Percentiles rank a stretch among this genome's conserved stretches.
Conservation (phyloP, 1,284 basidiomycete genomes). For the Ceratorhiza oryzae-sativae region DNA sequence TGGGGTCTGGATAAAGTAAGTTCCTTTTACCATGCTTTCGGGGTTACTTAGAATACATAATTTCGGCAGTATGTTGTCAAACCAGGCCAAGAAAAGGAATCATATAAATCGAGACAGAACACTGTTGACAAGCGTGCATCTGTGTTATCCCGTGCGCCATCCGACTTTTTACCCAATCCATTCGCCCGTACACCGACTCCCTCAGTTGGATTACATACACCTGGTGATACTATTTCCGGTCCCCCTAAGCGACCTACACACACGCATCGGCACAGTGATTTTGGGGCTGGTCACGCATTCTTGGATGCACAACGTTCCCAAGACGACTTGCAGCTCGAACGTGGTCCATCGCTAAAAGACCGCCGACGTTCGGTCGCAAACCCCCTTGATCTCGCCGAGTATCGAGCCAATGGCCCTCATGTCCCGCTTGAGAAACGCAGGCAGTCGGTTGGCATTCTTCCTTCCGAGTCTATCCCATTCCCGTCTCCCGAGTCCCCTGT, state of each 20-base stretch:
- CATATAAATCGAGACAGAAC: slow-evolving; percentile 8
- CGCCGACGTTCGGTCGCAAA: slow-evolving; percentile 29
- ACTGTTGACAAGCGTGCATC: slow-evolving; percentile 20
- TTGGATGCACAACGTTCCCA: slow-evolving; percentile 52
- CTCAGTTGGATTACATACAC: slow-evolving; percentile 11
- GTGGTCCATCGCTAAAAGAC: slow-evolving; percentile 17
- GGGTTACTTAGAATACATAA: slow-evolving; percentile 8
- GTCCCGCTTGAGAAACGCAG: slow-evolving; percentile 30
- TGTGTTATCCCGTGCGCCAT: slow-evolving; percentile 22
- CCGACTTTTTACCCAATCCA: slow-evolving; percentile 54
- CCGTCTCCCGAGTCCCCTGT: slow-evolving; percentile 35
- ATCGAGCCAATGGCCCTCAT: slow-evolving; percentile 30
- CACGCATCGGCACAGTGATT: slow-evolving; percentile 31
- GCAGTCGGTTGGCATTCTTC: slow-evolving; percentile 37
- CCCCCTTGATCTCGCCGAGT: slow-evolving; percentile 33
- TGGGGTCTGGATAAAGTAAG: slow-evolving; percentile 73
- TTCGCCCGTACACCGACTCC: slow-evolving; percentile 31
- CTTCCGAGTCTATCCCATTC: slow-evolving; percentile 36
- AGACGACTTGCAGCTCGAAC: slow-evolving; percentile 7
- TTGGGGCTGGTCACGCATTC: slow-evolving; percentile 57
- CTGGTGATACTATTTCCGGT: slow-evolving; percentile 7
- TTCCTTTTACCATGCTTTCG: background rate
- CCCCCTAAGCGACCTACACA: slow-evolving; percentile 18
- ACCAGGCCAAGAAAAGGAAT: slow-evolving; percentile 24
- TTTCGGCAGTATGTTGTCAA: slow-evolving; percentile 37